phyloP scores from a whole-genome alignment of 2,329 filamentous ascomycete species.

The Dothiorella sarmentorum region DNA sequence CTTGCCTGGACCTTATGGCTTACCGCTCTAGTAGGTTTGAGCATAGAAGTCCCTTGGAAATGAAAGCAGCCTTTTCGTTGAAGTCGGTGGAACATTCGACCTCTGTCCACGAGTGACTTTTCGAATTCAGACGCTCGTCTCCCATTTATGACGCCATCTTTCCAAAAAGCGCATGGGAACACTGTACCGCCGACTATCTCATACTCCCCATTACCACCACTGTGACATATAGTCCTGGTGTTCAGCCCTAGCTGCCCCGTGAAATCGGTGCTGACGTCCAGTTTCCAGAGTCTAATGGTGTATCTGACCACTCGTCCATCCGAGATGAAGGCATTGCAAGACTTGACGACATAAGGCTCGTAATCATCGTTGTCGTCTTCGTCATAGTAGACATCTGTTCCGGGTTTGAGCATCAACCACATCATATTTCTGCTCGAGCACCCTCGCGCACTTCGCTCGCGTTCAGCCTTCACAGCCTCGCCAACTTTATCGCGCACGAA shows the following conservation, averaged over 20 bases:
- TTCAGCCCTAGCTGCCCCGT: not conserved
- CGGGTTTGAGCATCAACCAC: constrained; percentile 21
- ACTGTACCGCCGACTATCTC: not conserved
- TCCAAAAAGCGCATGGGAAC: not conserved
- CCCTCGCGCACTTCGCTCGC: constrained; percentile 11
- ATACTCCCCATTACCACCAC: too few relatives aligned
- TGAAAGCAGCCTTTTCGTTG: constrained; percentile 17
- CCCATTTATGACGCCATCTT: constrained; percentile 14
- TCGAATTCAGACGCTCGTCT: constrained; percentile 16
- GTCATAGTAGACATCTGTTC: constrained; percentile 21
- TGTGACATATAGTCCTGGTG: too few relatives aligned
- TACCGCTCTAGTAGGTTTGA: constrained; percentile 7
- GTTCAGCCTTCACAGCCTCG: constrained; percentile 18
- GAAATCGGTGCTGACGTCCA: too few relatives aligned
- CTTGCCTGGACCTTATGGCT: not conserved
- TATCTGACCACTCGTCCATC: constrained; percentile 10
- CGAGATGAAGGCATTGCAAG: not conserved
- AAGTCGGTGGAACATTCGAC: constrained; percentile 17
- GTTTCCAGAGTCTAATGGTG: constrained; percentile 19
- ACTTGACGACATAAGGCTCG: constrained; percentile 19
- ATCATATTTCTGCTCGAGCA: constrained; percentile 16
- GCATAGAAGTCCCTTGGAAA: constrained; percentile 18
- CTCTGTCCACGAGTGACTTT: constrained; percentile 20
- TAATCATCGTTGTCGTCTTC: not conserved
- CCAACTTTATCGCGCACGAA: constrained; percentile 20